Base-by-base conservation (phyloP, 148 eudicot genomes). In the Spergularia bocconei region DNA sequence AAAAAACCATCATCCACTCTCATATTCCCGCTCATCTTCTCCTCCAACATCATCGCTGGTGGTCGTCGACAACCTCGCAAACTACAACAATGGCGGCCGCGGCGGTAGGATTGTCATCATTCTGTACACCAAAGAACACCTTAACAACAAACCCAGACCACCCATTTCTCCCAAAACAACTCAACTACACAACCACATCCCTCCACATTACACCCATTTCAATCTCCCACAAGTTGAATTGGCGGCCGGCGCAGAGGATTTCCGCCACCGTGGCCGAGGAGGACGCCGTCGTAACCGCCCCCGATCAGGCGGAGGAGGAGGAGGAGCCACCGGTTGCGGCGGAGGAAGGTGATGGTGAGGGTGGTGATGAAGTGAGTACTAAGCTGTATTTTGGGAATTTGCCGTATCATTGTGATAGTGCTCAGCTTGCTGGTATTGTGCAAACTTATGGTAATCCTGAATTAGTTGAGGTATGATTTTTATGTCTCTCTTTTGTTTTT, bases 371-470 rank as follows among this genome's bases (percentile, higher is more conserved):
- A 51, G 84, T 82, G 41, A 86, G 81, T 59, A 94, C 98, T 6
- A 94, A 94, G 87, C 87, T 94, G 33, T 94, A 94, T 21, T 75
- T 90, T 84, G 98, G 98, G 71, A 94, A 94, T 76, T 84, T 94
- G 86, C 98, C 98, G 4, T 94, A 91, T 73, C 86, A 55, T 44
- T 91, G 94, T 78, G 98, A 94, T 71, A 94, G 98, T 86, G 97
- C 98, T 5, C 95, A 90, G 75, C 91, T 94, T 76, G 98, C 98
- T 82, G 98, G 97, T 11, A 85, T 91, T 21, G 84, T 94, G 64
- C 95, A 94, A 71, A 83, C 87, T 47, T 94, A 90, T 75, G 97
- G 80, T 62, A 88, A 79, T 62, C 93, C 97, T 21, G 98, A 94
- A 76, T 90, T 94, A 19, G 88, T 94, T 79, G 98, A 94, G 98